Conservation (phyloP, 1,284 basidiomycete genomes). For the Gyrodon tennesseensis region DNA sequence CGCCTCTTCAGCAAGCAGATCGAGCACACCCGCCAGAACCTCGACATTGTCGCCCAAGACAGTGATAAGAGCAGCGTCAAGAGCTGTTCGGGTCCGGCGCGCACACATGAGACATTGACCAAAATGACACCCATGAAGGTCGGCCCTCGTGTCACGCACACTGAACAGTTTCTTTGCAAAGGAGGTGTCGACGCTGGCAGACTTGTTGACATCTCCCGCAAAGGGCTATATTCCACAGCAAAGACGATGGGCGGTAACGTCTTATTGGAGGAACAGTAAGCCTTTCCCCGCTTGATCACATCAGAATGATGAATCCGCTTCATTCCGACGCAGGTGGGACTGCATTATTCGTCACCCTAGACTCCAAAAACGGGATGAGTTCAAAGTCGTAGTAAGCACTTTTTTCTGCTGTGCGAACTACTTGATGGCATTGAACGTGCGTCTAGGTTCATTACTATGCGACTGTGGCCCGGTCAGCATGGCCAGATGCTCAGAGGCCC, state of each 20-base stretch:
- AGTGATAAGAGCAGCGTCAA: slow-evolving; percentile 38
- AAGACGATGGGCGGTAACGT: slow-evolving; percentile 45
- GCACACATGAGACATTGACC: slow-evolving; percentile 37
- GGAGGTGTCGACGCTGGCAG: slow-evolving; percentile 44
- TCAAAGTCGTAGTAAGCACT: slow-evolving; percentile 41
- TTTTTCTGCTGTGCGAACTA: slow-evolving; percentile 19
- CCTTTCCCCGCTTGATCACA: slow-evolving; percentile 26
- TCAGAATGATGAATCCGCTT: slow-evolving; percentile 28
- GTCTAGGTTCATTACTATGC: slow-evolving; percentile 43
- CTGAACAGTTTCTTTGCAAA: slow-evolving; percentile 43
- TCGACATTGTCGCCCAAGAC: slow-evolving; percentile 36
- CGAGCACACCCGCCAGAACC: slow-evolving; percentile 27
- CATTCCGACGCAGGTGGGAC: slow-evolving; percentile 41
- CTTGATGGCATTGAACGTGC: slow-evolving; percentile 24
- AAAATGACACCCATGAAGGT: slow-evolving; percentile 35
- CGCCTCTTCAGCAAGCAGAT: slow-evolving; percentile 33
- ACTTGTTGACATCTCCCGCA: slow-evolving; percentile 43
- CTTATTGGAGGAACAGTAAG: slow-evolving; percentile 44
- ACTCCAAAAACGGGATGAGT: slow-evolving; percentile 40
- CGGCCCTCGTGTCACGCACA: slow-evolving; percentile 44
- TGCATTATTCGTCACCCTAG: slow-evolving; percentile 43
- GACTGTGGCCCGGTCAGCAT: slow-evolving; percentile 43
- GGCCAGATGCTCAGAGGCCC: slow-evolving; percentile 44
- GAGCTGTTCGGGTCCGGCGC: slow-evolving; percentile 44
- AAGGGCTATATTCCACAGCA: slow-evolving; percentile 41